Conservation (phyloP, 225 moss, liverwort and hornwort genomes). For the Physcomitrium patens region DNA sequence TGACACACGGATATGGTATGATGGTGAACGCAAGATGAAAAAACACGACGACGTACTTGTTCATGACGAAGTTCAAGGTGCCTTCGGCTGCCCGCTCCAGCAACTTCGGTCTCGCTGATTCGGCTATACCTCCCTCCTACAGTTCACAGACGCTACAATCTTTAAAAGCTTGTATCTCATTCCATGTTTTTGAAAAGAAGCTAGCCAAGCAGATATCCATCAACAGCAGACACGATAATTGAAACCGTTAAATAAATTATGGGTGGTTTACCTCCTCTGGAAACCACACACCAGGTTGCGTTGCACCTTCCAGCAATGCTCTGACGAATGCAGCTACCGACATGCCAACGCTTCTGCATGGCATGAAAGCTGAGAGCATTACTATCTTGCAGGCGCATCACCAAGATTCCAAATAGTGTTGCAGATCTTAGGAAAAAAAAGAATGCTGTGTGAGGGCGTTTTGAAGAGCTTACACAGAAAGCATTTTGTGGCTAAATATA, state of each 20-base stretch:
- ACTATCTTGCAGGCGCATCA: not conserved
- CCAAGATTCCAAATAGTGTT: conserved; percentile 3
- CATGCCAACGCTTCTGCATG: conserved; percentile 61
- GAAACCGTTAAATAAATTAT: not conserved
- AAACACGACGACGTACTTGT: conserved; percentile 47
- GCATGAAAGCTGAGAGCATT: not conserved
- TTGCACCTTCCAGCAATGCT: conserved; percentile 79
- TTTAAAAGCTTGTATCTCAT: no score
- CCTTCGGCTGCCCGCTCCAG: conserved; percentile 71
- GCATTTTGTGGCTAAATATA: conserved; percentile 76
- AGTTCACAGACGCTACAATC: not conserved
- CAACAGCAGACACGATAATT: not conserved
- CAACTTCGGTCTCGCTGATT: conserved; percentile 56
- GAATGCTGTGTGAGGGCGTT: not conserved
- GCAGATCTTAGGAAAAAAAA: not conserved
- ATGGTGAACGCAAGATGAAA: not conserved
- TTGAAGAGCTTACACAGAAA: conserved; percentile 67
- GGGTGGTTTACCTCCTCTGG: conserved; percentile 69
- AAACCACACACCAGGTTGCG: conserved; percentile 91
- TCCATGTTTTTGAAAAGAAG: no score
- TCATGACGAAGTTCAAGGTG: conserved; percentile 80
- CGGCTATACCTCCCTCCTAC: conserved; percentile 64
- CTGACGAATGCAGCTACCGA: conserved; percentile 80
- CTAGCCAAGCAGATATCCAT: not conserved
- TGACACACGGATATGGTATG: not conserved